Percentiles rank a stretch among this genome's conserved stretches.
Conservation (phyloP, 371 early-diverging fungal species). For the Mortierella sp. region DNA sequence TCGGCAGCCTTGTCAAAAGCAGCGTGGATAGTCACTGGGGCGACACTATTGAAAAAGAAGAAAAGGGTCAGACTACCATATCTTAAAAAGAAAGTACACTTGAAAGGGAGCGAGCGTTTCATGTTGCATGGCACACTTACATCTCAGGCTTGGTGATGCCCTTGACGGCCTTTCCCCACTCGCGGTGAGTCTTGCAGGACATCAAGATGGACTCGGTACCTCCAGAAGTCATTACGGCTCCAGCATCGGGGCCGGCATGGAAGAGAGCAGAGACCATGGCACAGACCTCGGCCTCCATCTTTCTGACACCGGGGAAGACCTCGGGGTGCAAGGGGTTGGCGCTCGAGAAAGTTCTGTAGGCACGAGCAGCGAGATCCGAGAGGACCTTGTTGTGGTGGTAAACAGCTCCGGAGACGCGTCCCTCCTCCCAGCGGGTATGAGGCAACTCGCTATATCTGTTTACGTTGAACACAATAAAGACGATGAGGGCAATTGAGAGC, state of each 20-base stretch:
- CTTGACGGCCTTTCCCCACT: conserved; percentile 76
- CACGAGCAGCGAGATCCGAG: conserved; percentile 79
- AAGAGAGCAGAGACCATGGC: conserved; percentile 91
- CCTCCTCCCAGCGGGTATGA: conserved; percentile 86
- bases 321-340: conserved; percentile 97
- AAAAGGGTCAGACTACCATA: no score
- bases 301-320: conserved; percentile 94
- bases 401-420: conserved; percentile 91
- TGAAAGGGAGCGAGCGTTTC: no score
- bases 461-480: not conserved
- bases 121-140: conserved; percentile 65
- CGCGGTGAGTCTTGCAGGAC: conserved; percentile 92
- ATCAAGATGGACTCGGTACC: conserved; percentile 96
- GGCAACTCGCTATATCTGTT: conserved; percentile 59
- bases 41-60: conserved; percentile 67
- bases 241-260: conserved; percentile 81
- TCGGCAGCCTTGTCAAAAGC: conserved; percentile 96
- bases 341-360: conserved; percentile 87
- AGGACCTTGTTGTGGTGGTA: conserved; percentile 93
- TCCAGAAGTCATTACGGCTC: conserved; percentile 93
- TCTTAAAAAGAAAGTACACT: not conserved
- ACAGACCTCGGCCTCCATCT: conserved; percentile 96
- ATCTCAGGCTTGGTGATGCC: conserved; percentile 93
- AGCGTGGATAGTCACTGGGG: conserved; percentile 93
- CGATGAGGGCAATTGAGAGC: not conserved